Evolutionary conservation across 2,329 filamentous ascomycete genomes (phyloP).

Genomic region (Fusarium sacchari): DNA sequence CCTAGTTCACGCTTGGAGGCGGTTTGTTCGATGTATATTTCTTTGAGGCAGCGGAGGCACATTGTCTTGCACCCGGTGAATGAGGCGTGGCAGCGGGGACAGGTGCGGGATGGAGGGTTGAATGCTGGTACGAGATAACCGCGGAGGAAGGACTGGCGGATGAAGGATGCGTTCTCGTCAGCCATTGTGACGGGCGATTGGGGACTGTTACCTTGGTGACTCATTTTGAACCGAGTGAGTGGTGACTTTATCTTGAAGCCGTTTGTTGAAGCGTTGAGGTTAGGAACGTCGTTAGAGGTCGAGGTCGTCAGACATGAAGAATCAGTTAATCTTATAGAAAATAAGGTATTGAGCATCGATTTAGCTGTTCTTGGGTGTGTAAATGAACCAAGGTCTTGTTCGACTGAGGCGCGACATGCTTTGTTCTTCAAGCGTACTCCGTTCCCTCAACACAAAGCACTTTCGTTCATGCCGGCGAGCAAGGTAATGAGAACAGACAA

Average conservation of each 20-base stretch:
- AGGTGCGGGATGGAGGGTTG: background rate
- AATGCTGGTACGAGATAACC: conserved; percentile 22
- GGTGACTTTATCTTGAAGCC: background rate
- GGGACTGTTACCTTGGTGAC: conserved; percentile 5
- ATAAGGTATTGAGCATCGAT: fast-evolving
- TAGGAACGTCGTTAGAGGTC: background rate
- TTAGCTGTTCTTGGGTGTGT: background rate
- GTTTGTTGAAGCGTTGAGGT: background rate
- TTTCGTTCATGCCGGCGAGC: background rate
- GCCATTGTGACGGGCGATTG: background rate
- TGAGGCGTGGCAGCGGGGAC: background rate
- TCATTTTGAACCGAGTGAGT: background rate
- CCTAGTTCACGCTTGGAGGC: background rate
- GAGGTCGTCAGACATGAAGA: no score
- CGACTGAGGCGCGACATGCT: background rate
- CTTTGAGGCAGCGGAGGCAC: conserved; percentile 16
- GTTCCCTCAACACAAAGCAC: background rate
- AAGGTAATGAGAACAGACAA: background rate
- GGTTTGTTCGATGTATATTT: background rate
- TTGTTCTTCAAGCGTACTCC: background rate
- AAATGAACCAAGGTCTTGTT: background rate
- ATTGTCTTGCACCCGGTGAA: background rate
- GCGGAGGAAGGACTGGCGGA: conserved; percentile 10
- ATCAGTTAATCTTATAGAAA: background rate
- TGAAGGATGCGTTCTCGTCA: background rate